Base-by-base conservation (phyloP, 1,284 basidiomycete genomes). In the Phaffia rhodozyma region DNA sequence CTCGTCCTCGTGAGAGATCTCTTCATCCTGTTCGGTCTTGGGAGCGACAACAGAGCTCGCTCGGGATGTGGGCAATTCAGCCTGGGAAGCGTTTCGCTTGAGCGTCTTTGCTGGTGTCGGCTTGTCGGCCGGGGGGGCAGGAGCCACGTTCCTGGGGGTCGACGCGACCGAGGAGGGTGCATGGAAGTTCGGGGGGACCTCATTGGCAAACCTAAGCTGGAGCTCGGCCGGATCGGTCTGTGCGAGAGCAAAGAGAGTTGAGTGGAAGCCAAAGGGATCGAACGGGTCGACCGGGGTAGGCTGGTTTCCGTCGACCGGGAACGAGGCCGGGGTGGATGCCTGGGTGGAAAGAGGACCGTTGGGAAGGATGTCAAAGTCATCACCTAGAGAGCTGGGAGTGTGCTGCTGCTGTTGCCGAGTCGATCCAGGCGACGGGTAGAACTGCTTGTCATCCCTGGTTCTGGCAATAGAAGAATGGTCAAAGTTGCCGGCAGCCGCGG, bases 191-290 rank as follows among this genome's bases (percentile, higher is more conserved):
- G 48, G 5, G 52, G 60, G 60, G 29, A 61, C 25, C 34, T 21
- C 3, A 27, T 55, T 29, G 53, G 60, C 23, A 55, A 29, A 13
- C 30, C 13, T 29, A 27, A 16, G 43, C 57, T 58, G 55, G n/a
- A 43, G 55, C 55, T 43, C 55, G 55, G 29, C 25, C 29, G 55
- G n/a, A 25, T n/a, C 30, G 21, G 55, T 16, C 13, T 34, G 20
- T 34, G 55, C 5, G 5, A 58, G 34, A n/a, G 38, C 38, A 20
- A 58, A 53, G 51, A 63, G 25, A 16, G 62, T 51, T 11, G 62
- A 55, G 58, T 55, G 51, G 57, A 64, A 60, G 11, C 62, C 62
- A 29, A 64, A 64, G 7, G 62, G 62, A 55, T 64, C 62, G 58
- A 60, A 48, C 38, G 52, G 20, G 32, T 43, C 51, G 11, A 50